These are phyloP conservation scores for Pichia cactophila DNA, from an alignment of 1,139 yeast species.

Conservation along the genomic window DNA sequence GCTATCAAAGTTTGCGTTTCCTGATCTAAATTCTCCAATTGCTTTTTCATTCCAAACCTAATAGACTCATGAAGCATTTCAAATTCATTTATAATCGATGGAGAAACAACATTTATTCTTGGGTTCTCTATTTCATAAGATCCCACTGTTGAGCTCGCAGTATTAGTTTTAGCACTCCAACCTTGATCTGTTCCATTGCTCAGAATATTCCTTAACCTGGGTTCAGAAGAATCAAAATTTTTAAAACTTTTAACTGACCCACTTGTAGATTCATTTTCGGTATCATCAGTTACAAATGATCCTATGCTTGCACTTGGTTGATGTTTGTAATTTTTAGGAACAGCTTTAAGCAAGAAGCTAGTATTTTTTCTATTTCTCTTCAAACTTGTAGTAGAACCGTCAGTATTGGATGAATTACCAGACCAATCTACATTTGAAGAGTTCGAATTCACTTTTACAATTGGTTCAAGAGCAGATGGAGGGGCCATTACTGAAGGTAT, in stretches of 20 bases:
- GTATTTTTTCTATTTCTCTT: neutral
- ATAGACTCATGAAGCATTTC: constrained; percentile 17
- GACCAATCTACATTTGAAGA: neutral
- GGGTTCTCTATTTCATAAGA: neutral
- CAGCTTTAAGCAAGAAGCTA: neutral
- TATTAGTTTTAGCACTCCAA: neutral
- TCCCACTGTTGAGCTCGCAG: neutral
- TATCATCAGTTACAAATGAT: constrained; percentile 1
- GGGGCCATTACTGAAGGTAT: neutral
- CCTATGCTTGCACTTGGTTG: constrained; percentile 3
- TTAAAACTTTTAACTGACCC: neutral
- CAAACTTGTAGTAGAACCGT: neutral
- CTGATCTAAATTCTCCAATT: constrained; percentile 16
- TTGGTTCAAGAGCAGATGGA: neutral
- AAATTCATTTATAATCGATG: constrained; percentile 9
- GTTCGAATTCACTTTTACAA: neutral
- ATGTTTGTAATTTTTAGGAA: neutral
- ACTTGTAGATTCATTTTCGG: neutral
- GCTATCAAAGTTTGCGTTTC: constrained; percentile 20
- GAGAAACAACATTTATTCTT: constrained; percentile 9
- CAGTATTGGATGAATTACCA: neutral
- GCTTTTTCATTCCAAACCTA: constrained; percentile 17
- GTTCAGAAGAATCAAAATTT: neutral
- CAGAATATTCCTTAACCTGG: too few species aligned
- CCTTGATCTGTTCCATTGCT: neutral